Evolutionary conservation across 768 basidiomycete genomes (phyloP), one percentile per base, ranked within the genome.

Genomic region (Hydnum rufescens): DNA sequence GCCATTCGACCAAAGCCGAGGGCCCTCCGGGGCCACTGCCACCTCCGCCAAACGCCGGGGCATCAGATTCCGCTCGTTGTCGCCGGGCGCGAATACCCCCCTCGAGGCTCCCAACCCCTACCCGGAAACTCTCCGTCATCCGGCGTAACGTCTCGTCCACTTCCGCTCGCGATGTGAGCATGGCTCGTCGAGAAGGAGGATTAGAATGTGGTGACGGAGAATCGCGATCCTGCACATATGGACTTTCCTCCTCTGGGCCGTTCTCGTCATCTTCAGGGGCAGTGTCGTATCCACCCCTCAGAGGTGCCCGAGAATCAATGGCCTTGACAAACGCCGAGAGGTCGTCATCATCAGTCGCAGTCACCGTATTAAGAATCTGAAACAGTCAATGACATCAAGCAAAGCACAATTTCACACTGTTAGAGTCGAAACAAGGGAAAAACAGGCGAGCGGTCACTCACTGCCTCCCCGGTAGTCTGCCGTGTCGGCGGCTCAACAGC

Each of bases 251-350:
- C 13, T 13, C 44, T 47, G 44, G 44, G 26, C 8, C 13, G 25
- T 16, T 47, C 8, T 16, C 25, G 26, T 47, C 8, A 39, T 8
- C 34, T 8, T 19, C 34, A 8, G 34, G 34, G 19, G 34, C 34
- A 16, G 8, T 18, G 28, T 50, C 49, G 25, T 8, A 31, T 6
- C 55, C 55, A n/a, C 55, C 55, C 2, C 54, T 46, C 25, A 56
- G 54, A 42, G 54, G 55, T 3, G 55, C 43, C 5, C 54, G 32
- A 2, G 32, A 6, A 4, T 56, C 55, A 22, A 56, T 56, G 3
- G 54, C 55, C 19, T 42, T 42, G 5, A 56, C 54, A 31, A 56
- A 44, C 19, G 36, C 49, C 16, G 28, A 25, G 18, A 56, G 57
- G 23, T 56, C 55, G 42, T 56, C 55, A 28, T 56, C 55, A 13